phyloP scores from a whole-genome alignment of 768 basidiomycete species.

The Suillus placidus region DNA sequence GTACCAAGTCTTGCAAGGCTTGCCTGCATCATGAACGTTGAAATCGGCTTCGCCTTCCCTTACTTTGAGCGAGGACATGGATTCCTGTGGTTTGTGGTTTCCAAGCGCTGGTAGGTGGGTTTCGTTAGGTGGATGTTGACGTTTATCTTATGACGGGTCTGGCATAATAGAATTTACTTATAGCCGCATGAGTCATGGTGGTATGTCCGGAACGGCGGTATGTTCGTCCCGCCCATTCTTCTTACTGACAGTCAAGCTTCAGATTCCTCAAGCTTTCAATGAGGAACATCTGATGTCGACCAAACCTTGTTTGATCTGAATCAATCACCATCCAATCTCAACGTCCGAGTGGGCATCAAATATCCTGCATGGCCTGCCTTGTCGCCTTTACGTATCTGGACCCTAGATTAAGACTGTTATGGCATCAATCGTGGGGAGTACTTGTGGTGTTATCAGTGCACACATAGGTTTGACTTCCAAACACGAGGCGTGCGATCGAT shows the following conservation, averaged over 20 bases:
- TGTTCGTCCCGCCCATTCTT: neutral
- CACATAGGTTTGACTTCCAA: too few relatives aligned
- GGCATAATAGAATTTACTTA: neutral
- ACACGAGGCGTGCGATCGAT: too few relatives aligned
- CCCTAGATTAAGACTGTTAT: neutral
- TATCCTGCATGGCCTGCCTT: neutral
- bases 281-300: neutral
- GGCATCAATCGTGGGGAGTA: neutral
- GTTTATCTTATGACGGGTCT: neutral
- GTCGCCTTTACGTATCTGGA: neutral
- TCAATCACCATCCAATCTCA: neutral
- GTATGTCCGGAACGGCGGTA: neutral
- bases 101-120: neutral
- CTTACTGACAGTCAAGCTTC: neutral
- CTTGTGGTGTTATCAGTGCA: too few relatives aligned
- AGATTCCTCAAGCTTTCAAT: neutral
- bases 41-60: conserved; percentile 35
- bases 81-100: neutral
- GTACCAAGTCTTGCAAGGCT: conserved; percentile 53
- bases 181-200: neutral
- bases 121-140: neutral
- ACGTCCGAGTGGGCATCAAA: neutral
- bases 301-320: neutral
- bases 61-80: conserved; percentile 34
- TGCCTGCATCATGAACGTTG: conserved; percentile 27